These are phyloP conservation scores for Aspergillus carlsbadensis DNA, from an alignment of 495 filamentous ascomycete genomes.

Conservation along the genomic window DNA sequence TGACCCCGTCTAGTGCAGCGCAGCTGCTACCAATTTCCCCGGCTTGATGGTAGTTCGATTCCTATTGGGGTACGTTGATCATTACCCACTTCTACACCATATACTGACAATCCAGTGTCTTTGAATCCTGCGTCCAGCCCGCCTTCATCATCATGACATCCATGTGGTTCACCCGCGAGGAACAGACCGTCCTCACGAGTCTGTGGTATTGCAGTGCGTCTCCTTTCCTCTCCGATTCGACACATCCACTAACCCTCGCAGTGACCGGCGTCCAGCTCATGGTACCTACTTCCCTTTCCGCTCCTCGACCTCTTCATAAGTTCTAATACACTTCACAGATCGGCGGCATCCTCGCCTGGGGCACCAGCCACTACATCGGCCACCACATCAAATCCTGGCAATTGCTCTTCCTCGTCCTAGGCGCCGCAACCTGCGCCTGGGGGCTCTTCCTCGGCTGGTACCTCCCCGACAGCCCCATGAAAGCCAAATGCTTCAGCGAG, in stretches of 20 bases:
- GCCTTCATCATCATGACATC: slow-evolving; percentile 36
- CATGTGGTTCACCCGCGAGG: slow-evolving; percentile 52
- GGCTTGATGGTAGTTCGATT: slow-evolving; percentile 29
- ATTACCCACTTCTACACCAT: background rate
- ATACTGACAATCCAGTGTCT: background rate
- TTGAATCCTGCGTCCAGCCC: slow-evolving; percentile 31
- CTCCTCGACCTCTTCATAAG: slow-evolving; percentile 9
- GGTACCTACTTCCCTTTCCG: slow-evolving; percentile 3
- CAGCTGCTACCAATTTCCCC: slow-evolving; percentile 24
- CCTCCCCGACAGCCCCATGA: slow-evolving; percentile 49
- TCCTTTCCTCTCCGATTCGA: background rate
- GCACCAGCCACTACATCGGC: slow-evolving; percentile 29
- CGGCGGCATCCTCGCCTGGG: slow-evolving; percentile 48
- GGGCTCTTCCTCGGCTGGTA: slow-evolving; percentile 36
- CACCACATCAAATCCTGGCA: slow-evolving; percentile 35
- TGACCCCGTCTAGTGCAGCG: slow-evolving; percentile 15
- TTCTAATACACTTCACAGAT: too few relatives aligned
- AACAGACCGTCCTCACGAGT: slow-evolving; percentile 48
- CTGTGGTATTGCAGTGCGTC: slow-evolving; percentile 40
- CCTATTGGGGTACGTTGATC: slow-evolving; percentile 23
- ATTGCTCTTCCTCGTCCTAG: slow-evolving; percentile 37
- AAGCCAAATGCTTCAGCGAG: slow-evolving; percentile 40
- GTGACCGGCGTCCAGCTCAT: slow-evolving; percentile 24
- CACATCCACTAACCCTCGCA: background rate
- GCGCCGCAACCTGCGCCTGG: slow-evolving; percentile 32